A percentile compares a stretch with the other conserved stretches of the same genome.
Conservation (phyloP, 441 rosid species). For the Euphorbia neoarborescens region DNA sequence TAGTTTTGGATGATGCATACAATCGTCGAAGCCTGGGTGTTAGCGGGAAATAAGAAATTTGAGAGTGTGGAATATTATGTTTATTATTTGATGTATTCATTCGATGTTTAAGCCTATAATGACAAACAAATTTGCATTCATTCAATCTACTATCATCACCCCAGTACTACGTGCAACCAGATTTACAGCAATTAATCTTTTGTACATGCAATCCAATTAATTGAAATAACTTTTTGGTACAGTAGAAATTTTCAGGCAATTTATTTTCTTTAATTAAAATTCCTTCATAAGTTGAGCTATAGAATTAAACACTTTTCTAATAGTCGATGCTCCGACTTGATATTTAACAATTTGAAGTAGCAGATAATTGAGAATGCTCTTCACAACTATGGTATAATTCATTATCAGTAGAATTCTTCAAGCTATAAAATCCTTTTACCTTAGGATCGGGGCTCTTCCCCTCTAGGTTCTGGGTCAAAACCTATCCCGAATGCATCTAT, state of each 20-base stretch:
- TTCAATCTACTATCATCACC: background rate
- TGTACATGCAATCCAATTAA: background rate
- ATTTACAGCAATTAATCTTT: background rate
- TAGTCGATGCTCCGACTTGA: background rate
- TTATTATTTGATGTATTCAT: too few species aligned
- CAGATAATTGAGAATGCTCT: background rate
- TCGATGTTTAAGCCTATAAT: too few species aligned
- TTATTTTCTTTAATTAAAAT: too few species aligned
- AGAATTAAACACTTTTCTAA: background rate
- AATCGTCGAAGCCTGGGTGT: background rate
- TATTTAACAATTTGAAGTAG: background rate
- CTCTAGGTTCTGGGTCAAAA: background rate
- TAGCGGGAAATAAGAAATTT: background rate
- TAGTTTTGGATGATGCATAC: background rate
- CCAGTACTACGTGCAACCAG: background rate
- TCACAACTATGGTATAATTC: background rate
- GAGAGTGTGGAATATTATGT: background rate
- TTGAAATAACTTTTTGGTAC: background rate
- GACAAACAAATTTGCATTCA: background rate
- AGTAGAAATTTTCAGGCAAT: background rate
- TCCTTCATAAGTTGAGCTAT: background rate
- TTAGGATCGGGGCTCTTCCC: background rate
- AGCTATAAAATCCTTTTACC: background rate
- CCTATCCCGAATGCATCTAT: background rate
- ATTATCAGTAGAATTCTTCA: background rate